Evolutionary conservation across 73 alveolate genomes (phyloP).

Genomic region (Durusdinium trenchii): DNA sequence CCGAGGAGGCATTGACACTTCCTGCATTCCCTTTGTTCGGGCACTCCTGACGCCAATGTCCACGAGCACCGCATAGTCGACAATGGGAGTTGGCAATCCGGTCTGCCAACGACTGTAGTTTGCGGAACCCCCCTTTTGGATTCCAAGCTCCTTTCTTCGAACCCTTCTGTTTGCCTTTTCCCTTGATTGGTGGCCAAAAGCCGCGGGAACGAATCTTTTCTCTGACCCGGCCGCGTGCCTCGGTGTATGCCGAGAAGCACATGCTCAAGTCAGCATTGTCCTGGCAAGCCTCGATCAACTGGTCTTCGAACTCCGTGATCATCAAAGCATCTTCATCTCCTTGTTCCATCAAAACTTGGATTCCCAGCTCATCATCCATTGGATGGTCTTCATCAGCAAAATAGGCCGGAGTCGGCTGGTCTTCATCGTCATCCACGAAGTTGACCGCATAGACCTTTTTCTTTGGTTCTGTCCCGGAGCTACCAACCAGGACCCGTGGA

Average conservation of each 20-base stretch:
- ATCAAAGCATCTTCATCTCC: background rate
- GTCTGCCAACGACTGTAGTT: background rate
- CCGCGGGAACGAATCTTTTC: background rate
- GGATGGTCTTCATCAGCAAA: background rate
- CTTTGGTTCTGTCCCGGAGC: background rate
- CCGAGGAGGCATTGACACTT: too few relatives aligned
- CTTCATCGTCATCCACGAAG: background rate
- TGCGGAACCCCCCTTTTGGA: background rate
- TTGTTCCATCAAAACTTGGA: background rate
- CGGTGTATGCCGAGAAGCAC: background rate
- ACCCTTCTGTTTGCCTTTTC: background rate
- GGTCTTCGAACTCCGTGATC: background rate
- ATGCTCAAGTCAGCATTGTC: background rate
- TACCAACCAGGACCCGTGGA: background rate
- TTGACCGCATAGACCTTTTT: background rate
- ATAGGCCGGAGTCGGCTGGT: background rate
- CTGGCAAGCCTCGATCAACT: background rate
- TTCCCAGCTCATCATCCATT: background rate
- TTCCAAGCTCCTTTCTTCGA: background rate
- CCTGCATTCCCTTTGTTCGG: too few relatives aligned
- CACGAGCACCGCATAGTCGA: background rate
- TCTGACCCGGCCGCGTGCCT: background rate
- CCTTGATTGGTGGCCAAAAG: background rate
- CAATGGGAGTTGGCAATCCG: background rate
- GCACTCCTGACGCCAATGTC: too few relatives aligned